Evolutionary conservation across 495 filamentous ascomycete species (phyloP).

Genomic region (Hypoxylon fragiforme): DNA sequence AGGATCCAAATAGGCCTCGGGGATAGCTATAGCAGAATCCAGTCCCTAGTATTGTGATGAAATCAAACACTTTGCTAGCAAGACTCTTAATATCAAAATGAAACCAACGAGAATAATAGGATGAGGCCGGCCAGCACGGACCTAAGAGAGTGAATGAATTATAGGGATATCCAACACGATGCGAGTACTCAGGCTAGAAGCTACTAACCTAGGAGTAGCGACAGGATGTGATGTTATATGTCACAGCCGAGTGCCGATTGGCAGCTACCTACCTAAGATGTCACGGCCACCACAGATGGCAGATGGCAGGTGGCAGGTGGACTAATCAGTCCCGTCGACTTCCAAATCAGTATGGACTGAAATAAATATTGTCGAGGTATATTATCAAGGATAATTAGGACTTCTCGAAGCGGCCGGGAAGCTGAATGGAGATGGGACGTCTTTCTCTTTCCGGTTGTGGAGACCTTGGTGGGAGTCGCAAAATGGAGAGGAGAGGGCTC

Average conservation of each 20-base stretch:
- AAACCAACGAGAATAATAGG: neutral
- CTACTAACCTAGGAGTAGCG: constrained; percentile 1
- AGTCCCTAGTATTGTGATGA: neutral
- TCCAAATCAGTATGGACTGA: constrained; percentile 11
- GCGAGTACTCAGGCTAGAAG: constrained; percentile 2
- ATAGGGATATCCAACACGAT: constrained; percentile 7
- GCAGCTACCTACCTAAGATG: neutral
- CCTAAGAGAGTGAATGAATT: neutral
- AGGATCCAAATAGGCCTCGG: constrained; percentile 4
- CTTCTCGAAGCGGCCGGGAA: constrained; percentile 12
- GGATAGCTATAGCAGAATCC: neutral
- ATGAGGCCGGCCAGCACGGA: constrained; percentile 2
- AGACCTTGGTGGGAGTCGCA: constrained; percentile 24
- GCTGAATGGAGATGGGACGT: constrained; percentile 21
- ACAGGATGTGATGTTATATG: constrained; percentile 12
- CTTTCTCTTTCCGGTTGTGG: constrained; percentile 26
- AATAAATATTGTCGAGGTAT: neutral
- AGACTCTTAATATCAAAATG: neutral
- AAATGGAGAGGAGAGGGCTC: constrained; percentile 33
- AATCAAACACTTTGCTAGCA: neutral
- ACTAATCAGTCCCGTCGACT: constrained; percentile 2
- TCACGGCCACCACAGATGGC: too few species aligned
- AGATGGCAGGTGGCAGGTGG: constrained; percentile 5
- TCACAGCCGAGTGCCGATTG: constrained; percentile 1
- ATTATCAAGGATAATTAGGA: constrained; percentile 24